Base-by-base conservation (phyloP, 176 grass and related monocot genomes). In the Phragmites australis region DNA sequence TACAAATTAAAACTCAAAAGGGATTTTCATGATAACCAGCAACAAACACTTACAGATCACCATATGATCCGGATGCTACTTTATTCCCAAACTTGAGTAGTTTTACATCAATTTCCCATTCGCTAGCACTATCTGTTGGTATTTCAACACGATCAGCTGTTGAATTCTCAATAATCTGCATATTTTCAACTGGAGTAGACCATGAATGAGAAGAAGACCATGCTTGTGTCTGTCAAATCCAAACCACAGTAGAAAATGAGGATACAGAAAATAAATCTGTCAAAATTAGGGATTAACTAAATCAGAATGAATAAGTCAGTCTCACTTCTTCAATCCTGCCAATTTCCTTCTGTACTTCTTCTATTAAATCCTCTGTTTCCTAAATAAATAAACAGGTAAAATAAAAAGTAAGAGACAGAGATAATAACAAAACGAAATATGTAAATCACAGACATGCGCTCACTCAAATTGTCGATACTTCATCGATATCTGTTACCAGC, bases 31-130 rank as follows among this genome's bases (percentile, higher is more conserved):
- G 30, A 60, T 80, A 80, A 46, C 65, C 32, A 83, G 61, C 22
- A 55, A 57, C 19, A 76, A 76, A 73, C 51, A 89, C 92, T 93
- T 79, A 95, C 96, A 99, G 90, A 74, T 99, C 88, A 52, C 96
- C 92, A 91, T 94, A 93, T 68, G 92, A 95, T 54, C 96, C 96
- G 1, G 96, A 99, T 83, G 96, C 96, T 62, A 99, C 86, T 93
- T 95, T 99, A 79, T 91, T 89, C 74, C 90, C 96, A 66, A 88
- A 87, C 15, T 89, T 91, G 37, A 99, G 87, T 41, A 91, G 85
- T 62, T 87, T 89, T 45, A 89, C 73, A 85, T 99, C 92, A 84
- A 99, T 91, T 82, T 99, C 96, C 96, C 97, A 99, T 55, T 93
- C 97, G 90, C 88, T 94, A 84, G 83, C 86, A 76, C 87, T 88